Base-by-base conservation (phyloP, 345 rosid species). In the Pistacia vera region DNA sequence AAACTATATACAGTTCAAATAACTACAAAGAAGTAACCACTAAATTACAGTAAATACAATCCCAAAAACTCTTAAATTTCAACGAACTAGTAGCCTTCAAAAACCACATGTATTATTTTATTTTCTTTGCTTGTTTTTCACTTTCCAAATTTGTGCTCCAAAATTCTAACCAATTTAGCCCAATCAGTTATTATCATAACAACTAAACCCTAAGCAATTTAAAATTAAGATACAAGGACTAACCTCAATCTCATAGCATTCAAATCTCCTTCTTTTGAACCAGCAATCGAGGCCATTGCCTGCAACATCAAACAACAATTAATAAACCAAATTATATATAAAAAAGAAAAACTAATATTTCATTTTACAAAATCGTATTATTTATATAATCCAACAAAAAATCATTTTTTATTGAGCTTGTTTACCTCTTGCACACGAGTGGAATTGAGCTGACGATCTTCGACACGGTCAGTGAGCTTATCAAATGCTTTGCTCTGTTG, bases 251-350 rank as follows among this genome's bases (percentile, higher is more conserved):
- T 91, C 92, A 90, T 89, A 56, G 98, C 98, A 57, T 93, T 90
- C 72, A 90, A 82, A 78, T 93, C 97, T 0, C 93, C 98, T 73
- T 89, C 98, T 1, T 89, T 89, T 16, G 97, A 90, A 0, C 97
- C 91, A 63, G 93, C 91, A 77, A 96, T 94, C 4, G 98, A 96
- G 46, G 99, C 98, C 99, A 96, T 94, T 11, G 99, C 99, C 99
- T 93, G 85, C 30, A 63, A 70, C 38, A 74, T 52, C 28, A 75
- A 60, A 16, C 41, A 41, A 64, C 25, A 67, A 2, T n/a, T 14
- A 65, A 41, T 41, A 41, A 5, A 41, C 46, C 46, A 41, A 41
- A 41, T 71, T 4, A 65, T 6, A 17, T 25, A 25, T 25, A 70
- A 58, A 75, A 5, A 2, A 8, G 38, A 0, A 28, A 71, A 35